Evolutionary conservation across 2,329 filamentous ascomycete species (phyloP).

Genomic region (Calonectria hongkongensis): DNA sequence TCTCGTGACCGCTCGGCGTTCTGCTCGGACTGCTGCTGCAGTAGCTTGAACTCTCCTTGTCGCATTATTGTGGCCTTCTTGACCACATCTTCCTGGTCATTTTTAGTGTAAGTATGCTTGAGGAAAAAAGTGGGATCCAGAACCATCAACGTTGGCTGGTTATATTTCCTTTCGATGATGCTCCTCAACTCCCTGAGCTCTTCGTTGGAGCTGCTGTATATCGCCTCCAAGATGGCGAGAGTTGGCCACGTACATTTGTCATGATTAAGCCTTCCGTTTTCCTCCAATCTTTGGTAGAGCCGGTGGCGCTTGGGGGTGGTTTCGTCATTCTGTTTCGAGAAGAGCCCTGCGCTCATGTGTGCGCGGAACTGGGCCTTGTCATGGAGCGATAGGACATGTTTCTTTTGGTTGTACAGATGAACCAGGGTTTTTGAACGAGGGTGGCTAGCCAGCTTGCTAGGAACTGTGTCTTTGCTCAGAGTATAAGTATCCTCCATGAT

Average conservation of each 20-base stretch:
- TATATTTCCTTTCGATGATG: background rate
- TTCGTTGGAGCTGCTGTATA: background rate
- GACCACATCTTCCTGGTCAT: background rate
- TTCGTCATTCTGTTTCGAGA: background rate
- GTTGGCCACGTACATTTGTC: background rate
- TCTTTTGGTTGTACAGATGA: conserved; percentile 5
- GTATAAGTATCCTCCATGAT: background rate
- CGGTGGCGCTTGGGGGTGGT: background rate
- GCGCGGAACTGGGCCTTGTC: background rate
- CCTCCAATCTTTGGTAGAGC: background rate
- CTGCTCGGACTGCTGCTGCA: background rate
- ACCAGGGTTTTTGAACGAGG: background rate
- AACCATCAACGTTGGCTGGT: background rate
- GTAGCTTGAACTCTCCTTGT: background rate
- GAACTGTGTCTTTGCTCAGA: background rate
- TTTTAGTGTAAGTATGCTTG: background rate
- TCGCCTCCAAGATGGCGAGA: background rate
- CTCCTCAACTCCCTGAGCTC: background rate
- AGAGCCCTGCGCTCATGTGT: background rate
- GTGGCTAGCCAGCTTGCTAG: background rate
- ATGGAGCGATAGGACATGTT: background rate
- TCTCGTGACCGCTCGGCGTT: background rate
- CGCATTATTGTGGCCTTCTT: background rate
- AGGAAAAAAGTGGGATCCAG: background rate
- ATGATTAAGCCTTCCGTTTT: background rate